Evolutionary conservation across 1,139 yeast species (phyloP).

Genomic region (Trichomonascaceae sp.): DNA sequence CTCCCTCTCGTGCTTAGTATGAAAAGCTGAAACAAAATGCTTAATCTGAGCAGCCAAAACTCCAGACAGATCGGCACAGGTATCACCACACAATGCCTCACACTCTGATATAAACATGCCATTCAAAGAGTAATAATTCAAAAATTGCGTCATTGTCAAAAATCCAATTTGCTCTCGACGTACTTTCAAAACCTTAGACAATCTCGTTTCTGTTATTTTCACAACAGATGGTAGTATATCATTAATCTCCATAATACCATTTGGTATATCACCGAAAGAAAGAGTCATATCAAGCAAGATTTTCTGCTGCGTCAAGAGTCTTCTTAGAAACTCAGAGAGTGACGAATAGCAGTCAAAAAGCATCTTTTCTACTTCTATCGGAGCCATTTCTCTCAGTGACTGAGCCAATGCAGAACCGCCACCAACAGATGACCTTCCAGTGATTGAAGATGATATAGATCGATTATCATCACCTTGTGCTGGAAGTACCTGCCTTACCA

Average conservation of each 20-base stretch:
- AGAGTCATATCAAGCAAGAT: conserved; percentile 67
- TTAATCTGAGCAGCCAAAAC: conserved; percentile 62
- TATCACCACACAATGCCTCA: conserved; percentile 75
- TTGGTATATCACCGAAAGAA: conserved; percentile 31
- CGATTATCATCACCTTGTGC: conserved; percentile 29
- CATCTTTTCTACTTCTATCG: conserved; percentile 71
- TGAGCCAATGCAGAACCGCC: conserved; percentile 41
- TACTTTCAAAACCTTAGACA: conserved; percentile 73
- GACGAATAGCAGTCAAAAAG: conserved; percentile 54
- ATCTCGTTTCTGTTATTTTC: conserved; percentile 65
- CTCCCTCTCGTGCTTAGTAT: conserved; percentile 43
- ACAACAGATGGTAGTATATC: conserved; percentile 58
- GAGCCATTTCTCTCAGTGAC: conserved; percentile 56
- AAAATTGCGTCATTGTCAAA: conserved; percentile 46
- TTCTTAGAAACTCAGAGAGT: conserved; percentile 64
- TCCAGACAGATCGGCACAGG: conserved; percentile 56
- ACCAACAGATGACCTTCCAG: conserved; percentile 26
- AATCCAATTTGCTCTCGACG: conserved; percentile 67
- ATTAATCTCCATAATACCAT: conserved; percentile 25
- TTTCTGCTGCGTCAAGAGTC: conserved; percentile 75
- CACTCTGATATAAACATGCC: conserved; percentile 74
- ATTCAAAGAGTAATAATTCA: conserved; percentile 60
- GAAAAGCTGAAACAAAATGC: conserved; percentile 53
- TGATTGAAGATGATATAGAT: conserved; percentile 23
- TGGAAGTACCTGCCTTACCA: conserved; percentile 64